A percentile compares a stretch with the other conserved stretches of the same genome.
These are phyloP conservation scores for Phytophthora idaei DNA, from an alignment of 352 stramenopile genomes.

Conservation along the genomic window DNA sequence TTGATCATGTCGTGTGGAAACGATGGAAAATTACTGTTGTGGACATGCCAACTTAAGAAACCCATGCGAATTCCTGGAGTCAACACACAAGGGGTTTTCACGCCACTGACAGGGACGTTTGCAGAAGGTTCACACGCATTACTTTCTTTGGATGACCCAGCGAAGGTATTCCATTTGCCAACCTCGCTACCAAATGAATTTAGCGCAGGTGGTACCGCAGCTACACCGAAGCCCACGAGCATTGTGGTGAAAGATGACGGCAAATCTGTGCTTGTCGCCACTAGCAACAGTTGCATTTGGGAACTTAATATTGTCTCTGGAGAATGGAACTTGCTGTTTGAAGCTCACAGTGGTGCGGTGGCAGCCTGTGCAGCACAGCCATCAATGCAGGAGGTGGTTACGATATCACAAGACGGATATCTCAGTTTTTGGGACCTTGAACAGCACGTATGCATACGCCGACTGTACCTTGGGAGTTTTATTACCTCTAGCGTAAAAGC, in stretches of 20 bases:
- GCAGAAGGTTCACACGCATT: conserved; percentile 58
- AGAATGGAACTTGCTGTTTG: conserved; percentile 61
- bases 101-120: conserved; percentile 49
- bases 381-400: conserved; percentile 48
- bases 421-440: conserved; percentile 63
- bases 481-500: conserved; percentile 34
- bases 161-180: conserved; percentile 49
- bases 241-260: conserved; percentile 65
- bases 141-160: conserved; percentile 36
- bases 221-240: conserved; percentile 53
- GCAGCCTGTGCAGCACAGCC: conserved; percentile 46
- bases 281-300: conserved; percentile 71
- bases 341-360: conserved; percentile 51
- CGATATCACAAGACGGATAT: conserved; percentile 56
- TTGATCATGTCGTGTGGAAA: conserved; percentile 56
- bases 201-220: conserved; percentile 2
- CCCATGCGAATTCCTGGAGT: conserved; percentile 63
- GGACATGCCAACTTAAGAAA: conserved; percentile 58
- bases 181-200: conserved; percentile 39
- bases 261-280: conserved; percentile 50
- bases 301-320: conserved; percentile 52
- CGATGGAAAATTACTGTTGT: conserved; percentile 59
- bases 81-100: conserved; percentile 63
- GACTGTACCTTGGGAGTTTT: conserved; percentile 37
- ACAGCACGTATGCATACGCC: conserved; percentile 42